Evolutionary conservation across 2,329 filamentous ascomycete species (phyloP), one percentile per base, ranked within the genome.

Genomic region (Dothideomycetes sp.): DNA sequence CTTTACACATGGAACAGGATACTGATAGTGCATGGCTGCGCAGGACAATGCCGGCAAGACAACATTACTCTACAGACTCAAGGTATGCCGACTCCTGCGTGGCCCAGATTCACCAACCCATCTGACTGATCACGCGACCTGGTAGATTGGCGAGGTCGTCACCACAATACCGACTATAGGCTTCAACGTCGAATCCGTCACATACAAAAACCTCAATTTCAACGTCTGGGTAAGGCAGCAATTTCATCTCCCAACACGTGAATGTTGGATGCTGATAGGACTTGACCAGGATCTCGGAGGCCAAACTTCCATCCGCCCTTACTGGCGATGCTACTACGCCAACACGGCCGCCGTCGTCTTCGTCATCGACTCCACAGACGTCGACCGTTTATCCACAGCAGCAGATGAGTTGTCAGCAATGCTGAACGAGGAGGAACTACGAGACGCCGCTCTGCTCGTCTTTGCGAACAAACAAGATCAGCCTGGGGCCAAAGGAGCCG

Each of bases 401-500:
- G 80, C 86, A 3, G 91, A 96, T 59, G 91, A 98, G 65, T 68
- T 98, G 41, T 76, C 81, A 42, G 85, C 88, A 12, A 98, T 98
- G 91, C 66, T 98, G 47, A 93, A 93, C 57, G 91, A 98, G 65
- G 91, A 96, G 49, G 89, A 98, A 64, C 73, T 98, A 40, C 84
- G 86, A 58, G 91, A 96, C 56, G 89, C 91, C 10, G 80, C 87
- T 16, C 68, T 98, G 40, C 68, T 98, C 40, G 91, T 98, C 9
- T 98, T 96, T 63, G 91, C 91, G 55, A 98, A 98, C 68, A 98
- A 98, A 69, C 91, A 98, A 63, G 91, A 98, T 65, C 87, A 96
- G 63, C 89, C 89, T 2, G 91, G 91, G 14, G 89, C 91, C 36
- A 94, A 94, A 66, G 91, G 89, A 2, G 91, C 91, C 1, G 91